These are phyloP conservation scores for Trichoderma sp. DNA, from an alignment of 2,329 filamentous ascomycete genomes.

Conservation along the genomic window DNA sequence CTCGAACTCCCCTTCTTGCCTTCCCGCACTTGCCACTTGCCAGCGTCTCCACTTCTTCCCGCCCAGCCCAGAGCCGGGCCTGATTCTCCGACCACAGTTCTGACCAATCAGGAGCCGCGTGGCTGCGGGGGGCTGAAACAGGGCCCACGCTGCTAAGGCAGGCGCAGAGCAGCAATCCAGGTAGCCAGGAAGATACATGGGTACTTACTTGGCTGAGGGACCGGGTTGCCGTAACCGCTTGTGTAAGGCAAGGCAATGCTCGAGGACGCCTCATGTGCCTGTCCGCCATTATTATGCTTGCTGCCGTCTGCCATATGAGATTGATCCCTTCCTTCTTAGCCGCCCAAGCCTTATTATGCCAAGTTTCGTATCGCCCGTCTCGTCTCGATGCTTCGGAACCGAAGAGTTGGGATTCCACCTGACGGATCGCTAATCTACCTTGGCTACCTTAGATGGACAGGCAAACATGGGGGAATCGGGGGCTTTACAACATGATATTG, in stretches of 20 bases:
- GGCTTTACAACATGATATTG: neutral
- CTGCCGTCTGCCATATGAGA: neutral
- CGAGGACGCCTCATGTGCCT: neutral
- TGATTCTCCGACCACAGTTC: neutral
- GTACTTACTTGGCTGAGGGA: too few species aligned
- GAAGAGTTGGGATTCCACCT: constrained; percentile 8
- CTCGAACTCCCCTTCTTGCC: neutral
- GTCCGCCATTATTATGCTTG: too few species aligned
- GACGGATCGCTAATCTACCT: constrained; percentile 11
- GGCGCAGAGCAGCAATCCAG: constrained; percentile 1
- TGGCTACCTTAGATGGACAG: neutral
- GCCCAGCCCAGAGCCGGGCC: neutral
- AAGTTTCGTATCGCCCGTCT: too few species aligned
- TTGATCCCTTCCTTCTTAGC: neutral
- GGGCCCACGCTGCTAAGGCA: neutral
- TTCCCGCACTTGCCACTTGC: neutral
- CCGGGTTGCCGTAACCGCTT: neutral
- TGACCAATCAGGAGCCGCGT: fast-evolving
- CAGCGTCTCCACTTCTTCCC: neutral
- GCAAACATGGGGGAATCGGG: neutral
- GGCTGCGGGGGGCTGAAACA: constrained; percentile 19
- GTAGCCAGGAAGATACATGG: neutral
- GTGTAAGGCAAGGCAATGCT: too few species aligned
- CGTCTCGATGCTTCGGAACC: neutral
- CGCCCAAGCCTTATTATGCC: neutral